These are phyloP conservation scores for Aspergillus tanneri DNA, from an alignment of 2,329 filamentous ascomycete species.

Conservation along the genomic window DNA sequence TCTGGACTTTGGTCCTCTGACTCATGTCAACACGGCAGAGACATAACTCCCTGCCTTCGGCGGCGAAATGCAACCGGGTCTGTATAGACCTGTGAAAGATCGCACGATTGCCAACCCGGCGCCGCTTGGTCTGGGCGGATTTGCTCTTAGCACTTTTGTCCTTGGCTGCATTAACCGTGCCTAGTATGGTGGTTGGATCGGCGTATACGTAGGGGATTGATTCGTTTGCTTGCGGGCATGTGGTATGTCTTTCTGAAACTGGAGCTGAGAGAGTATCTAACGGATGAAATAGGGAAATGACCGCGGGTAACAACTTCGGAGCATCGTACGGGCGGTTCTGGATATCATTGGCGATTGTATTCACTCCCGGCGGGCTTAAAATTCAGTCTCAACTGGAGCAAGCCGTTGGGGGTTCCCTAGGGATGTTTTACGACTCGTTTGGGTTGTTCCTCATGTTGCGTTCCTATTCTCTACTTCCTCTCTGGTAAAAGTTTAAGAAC, in stretches of 20 bases:
- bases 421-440: slow-evolving; percentile 56
- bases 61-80: slow-evolving; percentile 66
- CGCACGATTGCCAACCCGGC: slow-evolving; percentile 73
- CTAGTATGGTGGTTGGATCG: slow-evolving; percentile 65
- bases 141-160: slow-evolving; percentile 75
- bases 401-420: slow-evolving; percentile 32
- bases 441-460: slow-evolving; percentile 66
- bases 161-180: slow-evolving; percentile 64
- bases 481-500: neutral
- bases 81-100: slow-evolving; percentile 57
- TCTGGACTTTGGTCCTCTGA: slow-evolving; percentile 41
- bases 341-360: slow-evolving; percentile 69
- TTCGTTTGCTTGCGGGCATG: slow-evolving; percentile 77
- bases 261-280: neutral
- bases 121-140: slow-evolving; percentile 69
- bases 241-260: slow-evolving; percentile 54
- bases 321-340: slow-evolving; percentile 79
- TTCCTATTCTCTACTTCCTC: neutral
- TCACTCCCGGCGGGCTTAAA: slow-evolving; percentile 63
- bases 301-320: slow-evolving; percentile 75
- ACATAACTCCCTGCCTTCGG: slow-evolving; percentile 59
- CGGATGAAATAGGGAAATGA: slow-evolving; percentile 65
- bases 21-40: slow-evolving; percentile 41
- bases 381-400: slow-evolving; percentile 51
- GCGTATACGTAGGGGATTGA: slow-evolving; percentile 70